Evolutionary conservation across 495 filamentous ascomycete species (phyloP).

Genomic region (Penicillium roqueforti): DNA sequence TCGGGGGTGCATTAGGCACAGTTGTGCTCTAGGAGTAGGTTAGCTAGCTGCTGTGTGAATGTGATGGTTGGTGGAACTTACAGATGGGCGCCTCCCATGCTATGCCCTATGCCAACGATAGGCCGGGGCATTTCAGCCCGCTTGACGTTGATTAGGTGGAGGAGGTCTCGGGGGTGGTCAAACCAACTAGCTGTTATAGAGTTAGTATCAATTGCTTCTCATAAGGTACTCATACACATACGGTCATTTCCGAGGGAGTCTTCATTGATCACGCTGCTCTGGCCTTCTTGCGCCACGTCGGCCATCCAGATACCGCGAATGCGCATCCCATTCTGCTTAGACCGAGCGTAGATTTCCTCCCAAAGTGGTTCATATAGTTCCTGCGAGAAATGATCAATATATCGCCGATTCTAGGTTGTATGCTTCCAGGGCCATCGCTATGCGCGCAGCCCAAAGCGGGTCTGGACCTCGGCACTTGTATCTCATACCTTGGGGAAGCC

Average conservation of each 20-base stretch:
- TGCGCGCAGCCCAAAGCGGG: not conserved
- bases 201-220: slow-evolving; percentile 4
- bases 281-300: slow-evolving; percentile 74
- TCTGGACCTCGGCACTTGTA: not conserved
- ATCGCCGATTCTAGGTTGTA: not conserved
- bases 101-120: slow-evolving; percentile 86
- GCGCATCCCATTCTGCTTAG: slow-evolving; percentile 54
- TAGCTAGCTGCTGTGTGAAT: not conserved
- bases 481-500: slow-evolving; percentile 74
- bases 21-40: slow-evolving; percentile 35
- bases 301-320: slow-evolving; percentile 84
- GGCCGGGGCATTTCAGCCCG: slow-evolving; percentile 79
- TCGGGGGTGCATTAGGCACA: slow-evolving; percentile 75
- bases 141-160: slow-evolving; percentile 83
- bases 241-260: slow-evolving; percentile 71
- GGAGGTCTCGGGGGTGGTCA: slow-evolving; percentile 81
- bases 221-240: slow-evolving; percentile 28
- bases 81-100: slow-evolving; percentile 73
- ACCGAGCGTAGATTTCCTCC: slow-evolving; percentile 61
- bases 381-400: slow-evolving; percentile 31
- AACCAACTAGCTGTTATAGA: slow-evolving; percentile 64
- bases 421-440: not conserved
- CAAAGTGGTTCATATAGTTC: slow-evolving; percentile 88
- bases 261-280: slow-evolving; percentile 73
- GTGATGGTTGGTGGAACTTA: slow-evolving; percentile 20